Evolutionary conservation across 1,139 yeast genomes (phyloP).

Genomic region (Sugiyamaella castrensis): DNA sequence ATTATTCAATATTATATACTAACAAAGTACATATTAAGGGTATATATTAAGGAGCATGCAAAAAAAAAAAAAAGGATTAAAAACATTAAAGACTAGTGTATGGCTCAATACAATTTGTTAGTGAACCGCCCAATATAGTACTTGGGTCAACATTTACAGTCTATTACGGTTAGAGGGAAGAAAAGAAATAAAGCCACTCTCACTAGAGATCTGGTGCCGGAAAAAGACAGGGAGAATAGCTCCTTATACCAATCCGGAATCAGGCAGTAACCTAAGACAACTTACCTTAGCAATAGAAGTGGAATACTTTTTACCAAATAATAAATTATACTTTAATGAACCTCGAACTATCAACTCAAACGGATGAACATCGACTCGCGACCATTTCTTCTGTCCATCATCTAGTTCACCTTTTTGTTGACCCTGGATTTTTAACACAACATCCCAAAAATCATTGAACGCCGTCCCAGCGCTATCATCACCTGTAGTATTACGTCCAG

Average conservation of each 20-base stretch:
- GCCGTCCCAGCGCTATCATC: constrained; percentile 26
- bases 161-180: constrained; percentile 2
- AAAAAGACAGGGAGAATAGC: too few species aligned
- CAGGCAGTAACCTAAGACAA: not conserved
- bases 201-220: not conserved
- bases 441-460: constrained; percentile 2
- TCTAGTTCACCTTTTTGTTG: constrained; percentile 23
- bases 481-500: constrained; percentile 65
- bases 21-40: too few species aligned
- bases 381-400: constrained; percentile 62
- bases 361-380: constrained; percentile 69
- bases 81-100: not conserved
- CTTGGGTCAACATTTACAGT: constrained; percentile 11
- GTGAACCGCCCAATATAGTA: constrained; percentile 3
- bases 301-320: constrained; percentile 44
- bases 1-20: too few species aligned
- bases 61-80: not conserved
- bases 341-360: constrained; percentile 87
- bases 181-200: too few species aligned
- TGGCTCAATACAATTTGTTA: not conserved
- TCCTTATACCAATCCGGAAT: too few species aligned
- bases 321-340: constrained; percentile 69
- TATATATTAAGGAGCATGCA: constrained; percentile 8
- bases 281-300: constrained; percentile 28
- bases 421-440: not conserved